Percentiles rank a stretch among this genome's conserved stretches.
Conservation (phyloP, 805 yeast species). For the Torulaspora quercuum region DNA sequence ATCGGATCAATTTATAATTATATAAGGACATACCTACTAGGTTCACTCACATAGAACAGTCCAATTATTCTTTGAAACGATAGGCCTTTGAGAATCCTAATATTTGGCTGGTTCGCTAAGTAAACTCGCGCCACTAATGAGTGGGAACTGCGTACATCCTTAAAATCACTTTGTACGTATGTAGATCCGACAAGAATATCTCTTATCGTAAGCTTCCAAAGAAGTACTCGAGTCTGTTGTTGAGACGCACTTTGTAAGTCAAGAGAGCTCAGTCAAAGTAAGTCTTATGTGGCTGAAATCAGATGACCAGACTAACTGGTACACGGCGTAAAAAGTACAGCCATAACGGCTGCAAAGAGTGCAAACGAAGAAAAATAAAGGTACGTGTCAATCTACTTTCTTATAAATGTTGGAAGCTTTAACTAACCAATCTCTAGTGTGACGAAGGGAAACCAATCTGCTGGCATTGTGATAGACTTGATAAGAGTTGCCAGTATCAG, state of each 20-base stretch:
- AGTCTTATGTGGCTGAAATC: conserved; percentile 3
- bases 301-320: conserved; percentile 1
- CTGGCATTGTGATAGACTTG: conserved; percentile 10
- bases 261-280: not conserved
- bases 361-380: conserved; percentile 9
- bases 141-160: too few relatives aligned
- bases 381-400: conserved; percentile 3
- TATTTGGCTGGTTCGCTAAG: too few relatives aligned
- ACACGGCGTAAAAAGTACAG: conserved; percentile 3
- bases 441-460: conserved; percentile 10
- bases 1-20: not conserved
- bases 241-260: too few relatives aligned
- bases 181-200: too few relatives aligned
- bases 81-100: too few relatives aligned
- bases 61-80: too few relatives aligned
- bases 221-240: too few relatives aligned
- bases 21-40: conserved; percentile 1
- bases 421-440: conserved; percentile 7
- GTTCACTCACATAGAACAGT: too few relatives aligned
- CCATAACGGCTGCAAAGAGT: conserved; percentile 9
- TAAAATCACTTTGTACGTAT: too few relatives aligned
- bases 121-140: too few relatives aligned
- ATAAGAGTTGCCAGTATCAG: conserved; percentile 5
- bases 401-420: not conserved
- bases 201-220: too few relatives aligned